phyloP scores from a whole-genome alignment of 2,329 filamentous ascomycete genomes.

The Massarina eburnea region DNA sequence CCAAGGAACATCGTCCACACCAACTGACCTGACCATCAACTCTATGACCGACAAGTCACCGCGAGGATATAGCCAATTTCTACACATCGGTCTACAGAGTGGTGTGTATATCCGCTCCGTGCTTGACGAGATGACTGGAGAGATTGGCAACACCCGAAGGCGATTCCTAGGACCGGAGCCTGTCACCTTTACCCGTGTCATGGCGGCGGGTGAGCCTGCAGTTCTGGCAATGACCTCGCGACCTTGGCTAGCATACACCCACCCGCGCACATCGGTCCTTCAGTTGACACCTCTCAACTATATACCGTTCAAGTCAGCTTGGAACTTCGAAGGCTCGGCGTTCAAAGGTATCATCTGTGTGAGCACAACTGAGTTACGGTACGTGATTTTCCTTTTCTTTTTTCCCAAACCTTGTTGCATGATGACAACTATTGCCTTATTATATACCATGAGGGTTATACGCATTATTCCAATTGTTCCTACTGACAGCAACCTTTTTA shows the following conservation, averaged over 20 bases:
- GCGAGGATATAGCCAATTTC: slow-evolving; percentile 83
- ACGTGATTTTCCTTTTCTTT: slow-evolving; percentile 40
- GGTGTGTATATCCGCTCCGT: slow-evolving; percentile 95
- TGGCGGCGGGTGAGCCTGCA: slow-evolving; percentile 79
- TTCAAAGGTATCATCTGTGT: slow-evolving; percentile 95
- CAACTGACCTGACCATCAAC: slow-evolving; percentile 87
- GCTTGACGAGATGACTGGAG: slow-evolving; percentile 91
- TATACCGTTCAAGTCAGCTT: slow-evolving; percentile 84
- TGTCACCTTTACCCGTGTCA: slow-evolving; percentile 88
- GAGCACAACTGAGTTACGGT: slow-evolving; percentile 85
- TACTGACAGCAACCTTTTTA: slow-evolving; percentile 67
- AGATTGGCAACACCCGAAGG: slow-evolving; percentile 90
- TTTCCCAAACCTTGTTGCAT: slow-evolving; percentile 41
- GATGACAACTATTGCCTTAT: slow-evolving; percentile 64
- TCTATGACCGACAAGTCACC: slow-evolving; percentile 93
- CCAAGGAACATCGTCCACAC: slow-evolving; percentile 87
- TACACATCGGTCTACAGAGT: slow-evolving; percentile 94
- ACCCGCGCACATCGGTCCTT: slow-evolving; percentile 82
- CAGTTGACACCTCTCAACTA: slow-evolving; percentile 92
- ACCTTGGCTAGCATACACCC: slow-evolving; percentile 94
- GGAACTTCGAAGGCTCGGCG: slow-evolving; percentile 95
- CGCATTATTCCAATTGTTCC: slow-evolving; percentile 85
- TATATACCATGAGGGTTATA: slow-evolving; percentile 50
- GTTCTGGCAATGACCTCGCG: slow-evolving; percentile 89
- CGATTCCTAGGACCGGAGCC: slow-evolving; percentile 91